These are phyloP conservation scores for Rhodotorula sphaerocarpa DNA, from an alignment of 768 basidiomycete species.

Conservation along the genomic window DNA sequence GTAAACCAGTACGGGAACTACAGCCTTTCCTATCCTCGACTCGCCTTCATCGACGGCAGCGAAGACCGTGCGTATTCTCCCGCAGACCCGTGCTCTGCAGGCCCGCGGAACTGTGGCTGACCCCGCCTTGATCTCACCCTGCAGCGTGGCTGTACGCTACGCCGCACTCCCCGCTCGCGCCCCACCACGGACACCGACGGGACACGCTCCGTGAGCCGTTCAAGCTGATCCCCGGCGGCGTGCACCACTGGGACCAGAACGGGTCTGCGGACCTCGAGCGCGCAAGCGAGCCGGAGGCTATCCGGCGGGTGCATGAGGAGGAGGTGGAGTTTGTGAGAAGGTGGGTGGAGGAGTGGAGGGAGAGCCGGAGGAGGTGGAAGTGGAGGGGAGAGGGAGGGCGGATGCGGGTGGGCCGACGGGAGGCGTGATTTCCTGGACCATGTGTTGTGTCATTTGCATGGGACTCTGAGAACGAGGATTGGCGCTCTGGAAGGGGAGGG, in stretches of 20 bases:
- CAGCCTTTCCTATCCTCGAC: conserved; percentile 5
- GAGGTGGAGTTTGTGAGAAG: conserved; percentile 67
- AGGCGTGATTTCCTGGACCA: no score
- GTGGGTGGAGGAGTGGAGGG: conserved; percentile 56
- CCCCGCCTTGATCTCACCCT: background rate
- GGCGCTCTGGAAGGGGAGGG: background rate
- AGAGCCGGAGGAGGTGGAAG: conserved; percentile 32
- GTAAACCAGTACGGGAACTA: conserved; percentile 34
- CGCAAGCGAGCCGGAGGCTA: conserved; percentile 64
- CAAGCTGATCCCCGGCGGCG: conserved; percentile 61
- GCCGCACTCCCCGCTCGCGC: conserved; percentile 46
- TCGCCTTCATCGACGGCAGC: conserved; percentile 38
- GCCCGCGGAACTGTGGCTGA: no score
- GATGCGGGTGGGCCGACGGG: no score
- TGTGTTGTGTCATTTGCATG: no score
- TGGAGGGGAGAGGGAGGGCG: no score
- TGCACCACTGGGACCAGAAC: conserved; percentile 63
- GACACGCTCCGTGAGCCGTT: conserved; percentile 72
- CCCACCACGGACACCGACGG: conserved; percentile 47
- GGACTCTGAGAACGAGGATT: no score
- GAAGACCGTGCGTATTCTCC: conserved; percentile 30
- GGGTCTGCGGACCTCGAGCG: conserved; percentile 53
- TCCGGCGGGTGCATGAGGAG: conserved; percentile 68
- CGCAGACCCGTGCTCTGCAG: background rate
- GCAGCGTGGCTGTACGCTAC: conserved; percentile 36